Evolutionary conservation across 2,329 filamentous ascomycete species (phyloP).

Genomic region (Teratosphaeria gauchensis): DNA sequence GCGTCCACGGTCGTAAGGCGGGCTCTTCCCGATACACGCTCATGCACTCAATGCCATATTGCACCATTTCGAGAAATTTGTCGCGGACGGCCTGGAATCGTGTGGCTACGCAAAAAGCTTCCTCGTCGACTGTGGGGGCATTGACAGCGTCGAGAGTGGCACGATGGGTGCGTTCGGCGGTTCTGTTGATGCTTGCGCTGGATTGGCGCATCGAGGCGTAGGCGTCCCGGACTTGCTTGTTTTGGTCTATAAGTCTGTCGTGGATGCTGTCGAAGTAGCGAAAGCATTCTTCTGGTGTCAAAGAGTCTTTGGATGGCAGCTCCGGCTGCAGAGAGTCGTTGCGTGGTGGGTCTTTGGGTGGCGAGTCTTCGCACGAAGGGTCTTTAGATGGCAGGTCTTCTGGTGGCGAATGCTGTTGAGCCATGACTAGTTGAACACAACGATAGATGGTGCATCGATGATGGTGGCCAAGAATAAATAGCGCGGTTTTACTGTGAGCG

Average conservation of each 20-base stretch:
- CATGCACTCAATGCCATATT: background rate
- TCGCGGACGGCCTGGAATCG: background rate
- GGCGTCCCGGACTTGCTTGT: background rate
- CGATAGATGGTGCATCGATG: background rate
- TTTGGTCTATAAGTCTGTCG: background rate
- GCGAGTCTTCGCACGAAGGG: too few relatives aligned
- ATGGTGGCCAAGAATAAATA: background rate
- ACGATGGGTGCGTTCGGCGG: background rate
- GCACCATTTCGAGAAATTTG: background rate
- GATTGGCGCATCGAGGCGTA: background rate
- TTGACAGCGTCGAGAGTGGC: too few relatives aligned
- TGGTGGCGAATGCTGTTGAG: background rate
- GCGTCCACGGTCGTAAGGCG: background rate
- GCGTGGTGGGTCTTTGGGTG: background rate
- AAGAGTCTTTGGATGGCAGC: background rate
- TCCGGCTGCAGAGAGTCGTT: background rate
- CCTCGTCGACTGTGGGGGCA: background rate
- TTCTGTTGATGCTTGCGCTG: background rate
- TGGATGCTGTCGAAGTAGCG: background rate
- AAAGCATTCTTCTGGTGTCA: background rate
- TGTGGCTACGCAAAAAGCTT: background rate
- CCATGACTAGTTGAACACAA: background rate
- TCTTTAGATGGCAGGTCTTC: background rate
- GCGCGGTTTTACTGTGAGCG: background rate
- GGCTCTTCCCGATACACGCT: background rate